Evolutionary conservation across 306 rosid genomes (phyloP), one percentile per base, ranked within the genome.

Genomic region (Sophora flavescens): DNA sequence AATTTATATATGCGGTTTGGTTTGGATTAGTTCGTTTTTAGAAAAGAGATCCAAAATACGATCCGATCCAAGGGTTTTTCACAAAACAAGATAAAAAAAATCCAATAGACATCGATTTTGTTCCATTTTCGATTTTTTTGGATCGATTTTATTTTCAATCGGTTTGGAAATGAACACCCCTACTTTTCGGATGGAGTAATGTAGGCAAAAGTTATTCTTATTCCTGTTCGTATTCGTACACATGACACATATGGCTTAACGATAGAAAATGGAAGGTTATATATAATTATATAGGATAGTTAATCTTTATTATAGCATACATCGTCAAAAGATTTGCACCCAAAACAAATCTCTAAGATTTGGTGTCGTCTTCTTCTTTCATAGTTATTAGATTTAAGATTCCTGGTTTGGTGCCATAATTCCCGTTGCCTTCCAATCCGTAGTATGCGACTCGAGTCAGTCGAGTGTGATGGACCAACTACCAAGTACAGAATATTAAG

Each of bases 371-470:
- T 71, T 80, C 77, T 30, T 35, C 4, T 35, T 35, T 45, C 57
- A 18, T 38, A 38, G 50, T 6, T 7, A 73, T 80, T 35, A 14
- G 51, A 65, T 50, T 38, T 33, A 15, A 61, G 63, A 72, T 56
- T 79, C 86, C 87, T 57, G 51, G 75, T 78, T 83, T 58, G 60
- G 73, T 81, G 91, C 83, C 91, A 75, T 72, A 72, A 83, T 80
- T 85, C 56, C 87, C 87, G 91, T 80, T 67, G 44, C 56, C 70
- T 65, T 81, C 39, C 7, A 26, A 47, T 64, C 16, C 83, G 8
- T 42, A 44, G 63, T 45, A 54, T 39, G 41, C 26, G 13, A 62
- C 60, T 74, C 57, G 52, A 59, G 47, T 7, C 70, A 38, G 82
- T 74, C 57, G 52, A 59, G 47, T 7, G 74, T 47, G 82, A 82